Percentiles rank a stretch among this genome's conserved stretches.
Conservation (phyloP, 345 rosid species). For the Eucalyptus polyanthemos region DNA sequence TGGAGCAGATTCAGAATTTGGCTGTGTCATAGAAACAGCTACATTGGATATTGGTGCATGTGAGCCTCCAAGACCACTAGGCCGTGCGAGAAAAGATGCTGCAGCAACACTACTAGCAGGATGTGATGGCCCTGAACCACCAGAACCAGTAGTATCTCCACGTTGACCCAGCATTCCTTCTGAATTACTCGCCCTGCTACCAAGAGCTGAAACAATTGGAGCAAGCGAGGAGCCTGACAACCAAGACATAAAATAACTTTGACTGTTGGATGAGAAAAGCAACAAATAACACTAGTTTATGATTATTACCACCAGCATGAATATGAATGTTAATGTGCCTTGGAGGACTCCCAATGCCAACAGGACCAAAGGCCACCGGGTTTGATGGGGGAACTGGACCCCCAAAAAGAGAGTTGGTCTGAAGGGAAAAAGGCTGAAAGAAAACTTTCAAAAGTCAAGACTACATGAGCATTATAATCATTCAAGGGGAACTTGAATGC, state of each 20-base stretch:
- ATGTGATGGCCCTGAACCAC: constrained; percentile 16
- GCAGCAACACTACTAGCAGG: constrained; percentile 39
- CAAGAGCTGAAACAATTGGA: constrained; percentile 38
- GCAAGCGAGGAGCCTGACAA: constrained; percentile 41
- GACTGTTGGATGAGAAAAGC: not conserved
- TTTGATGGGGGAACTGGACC: constrained; percentile 39
- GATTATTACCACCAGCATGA: constrained; percentile 67
- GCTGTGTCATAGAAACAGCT: constrained; percentile 18
- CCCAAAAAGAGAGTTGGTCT: constrained; percentile 63
- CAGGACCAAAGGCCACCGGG: constrained; percentile 26
- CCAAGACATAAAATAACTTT: not conserved
- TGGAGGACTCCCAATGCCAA: constrained; percentile 56
- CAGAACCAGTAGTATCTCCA: constrained; percentile 14
- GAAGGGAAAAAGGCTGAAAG: constrained; percentile 88
- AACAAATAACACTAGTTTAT: not conserved
- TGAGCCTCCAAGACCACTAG: constrained; percentile 15
- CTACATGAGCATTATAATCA: not conserved
- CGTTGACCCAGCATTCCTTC: constrained; percentile 47
- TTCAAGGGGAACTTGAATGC: not conserved
- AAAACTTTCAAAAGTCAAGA: not conserved
- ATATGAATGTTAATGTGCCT: constrained; percentile 88
- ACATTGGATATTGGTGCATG: constrained; percentile 12
- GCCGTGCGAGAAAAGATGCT: constrained; percentile 28
- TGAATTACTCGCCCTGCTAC: constrained; percentile 32
- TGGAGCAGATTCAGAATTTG: constrained; percentile 5